A percentile compares a stretch with the other conserved stretches of the same genome.
Evolutionary conservation across 2,329 filamentous ascomycete genomes (phyloP).

Genomic region (Pseudocercospora macadamiae): DNA sequence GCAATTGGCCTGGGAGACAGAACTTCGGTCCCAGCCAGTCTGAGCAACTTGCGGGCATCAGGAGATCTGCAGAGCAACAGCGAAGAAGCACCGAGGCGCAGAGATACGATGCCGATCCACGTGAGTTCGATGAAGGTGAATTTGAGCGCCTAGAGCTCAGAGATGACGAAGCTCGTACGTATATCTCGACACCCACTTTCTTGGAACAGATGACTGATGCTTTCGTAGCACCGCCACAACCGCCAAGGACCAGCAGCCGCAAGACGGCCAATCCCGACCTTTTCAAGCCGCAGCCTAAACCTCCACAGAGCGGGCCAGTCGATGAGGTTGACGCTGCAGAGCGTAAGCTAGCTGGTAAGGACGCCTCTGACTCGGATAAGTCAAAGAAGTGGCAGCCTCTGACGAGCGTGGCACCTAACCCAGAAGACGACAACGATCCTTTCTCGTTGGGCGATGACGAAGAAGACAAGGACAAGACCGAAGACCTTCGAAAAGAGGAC

Average conservation of each 20-base stretch:
- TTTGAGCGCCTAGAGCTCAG: slow-evolving; percentile 70
- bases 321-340: slow-evolving; percentile 81
- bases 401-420: slow-evolving; percentile 79
- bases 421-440: slow-evolving; percentile 88
- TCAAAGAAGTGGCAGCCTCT: slow-evolving; percentile 97
- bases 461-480: slow-evolving; percentile 65
- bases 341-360: slow-evolving; percentile 42
- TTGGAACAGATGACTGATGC: slow-evolving; percentile 28
- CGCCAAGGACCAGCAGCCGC: slow-evolving; percentile 59
- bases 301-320: slow-evolving; percentile 62
- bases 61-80: slow-evolving; percentile 35
- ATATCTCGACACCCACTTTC: neutral
- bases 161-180: slow-evolving; percentile 59
- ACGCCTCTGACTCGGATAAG: slow-evolving; percentile 55
- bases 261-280: slow-evolving; percentile 76
- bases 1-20: slow-evolving; percentile 40
- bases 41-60: slow-evolving; percentile 45
- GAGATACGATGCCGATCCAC: slow-evolving; percentile 91
- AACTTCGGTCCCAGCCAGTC: slow-evolving; percentile 41
- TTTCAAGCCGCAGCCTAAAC: slow-evolving; percentile 69
- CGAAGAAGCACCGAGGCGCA: slow-evolving; percentile 81
- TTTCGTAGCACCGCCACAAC: slow-evolving; percentile 52
- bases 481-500: slow-evolving; percentile 60
- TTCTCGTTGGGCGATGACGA: slow-evolving; percentile 95
- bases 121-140: slow-evolving; percentile 79